Conservation (phyloP, 805 yeast genomes). For the Middelhovenomyces tepae region DNA sequence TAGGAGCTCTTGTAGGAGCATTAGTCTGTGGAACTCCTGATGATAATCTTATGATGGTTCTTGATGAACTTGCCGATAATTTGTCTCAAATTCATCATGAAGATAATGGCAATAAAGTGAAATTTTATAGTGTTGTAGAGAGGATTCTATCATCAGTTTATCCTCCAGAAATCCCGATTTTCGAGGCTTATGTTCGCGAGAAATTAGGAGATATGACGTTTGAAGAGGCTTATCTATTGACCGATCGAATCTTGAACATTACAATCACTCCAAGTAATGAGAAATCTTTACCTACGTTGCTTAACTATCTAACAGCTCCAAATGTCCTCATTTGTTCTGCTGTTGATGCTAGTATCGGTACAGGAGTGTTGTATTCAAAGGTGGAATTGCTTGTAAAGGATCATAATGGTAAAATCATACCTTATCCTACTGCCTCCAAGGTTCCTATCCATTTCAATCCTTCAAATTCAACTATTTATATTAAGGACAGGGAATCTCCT, state of each 20-base stretch:
- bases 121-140: constrained; percentile 47
- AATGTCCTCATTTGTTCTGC: constrained; percentile 88
- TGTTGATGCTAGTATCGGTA: constrained; percentile 60
- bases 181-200: constrained; percentile 67
- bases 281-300: constrained; percentile 28
- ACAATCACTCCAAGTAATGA: constrained; percentile 57
- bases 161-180: constrained; percentile 74
- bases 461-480: constrained; percentile 34
- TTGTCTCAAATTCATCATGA: not conserved
- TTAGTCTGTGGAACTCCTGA: constrained; percentile 67
- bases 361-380: constrained; percentile 53
- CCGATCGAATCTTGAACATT: constrained; percentile 73
- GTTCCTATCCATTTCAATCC: constrained; percentile 24
- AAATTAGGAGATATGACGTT: constrained; percentile 79
- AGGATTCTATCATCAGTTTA: constrained; percentile 72
- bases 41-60: constrained; percentile 44
- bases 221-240: constrained; percentile 79
- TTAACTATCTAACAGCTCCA: constrained; percentile 89
- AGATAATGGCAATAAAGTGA: constrained; percentile 35
- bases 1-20: constrained; percentile 90
- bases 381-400: constrained; percentile 52
- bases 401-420: constrained; percentile 36
- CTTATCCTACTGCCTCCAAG: constrained; percentile 17
- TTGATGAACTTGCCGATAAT: constrained; percentile 25
- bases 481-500: constrained; percentile 49